Base-by-base conservation (phyloP, 2,329 filamentous ascomycete species). In the Sporothrix mexicana region DNA sequence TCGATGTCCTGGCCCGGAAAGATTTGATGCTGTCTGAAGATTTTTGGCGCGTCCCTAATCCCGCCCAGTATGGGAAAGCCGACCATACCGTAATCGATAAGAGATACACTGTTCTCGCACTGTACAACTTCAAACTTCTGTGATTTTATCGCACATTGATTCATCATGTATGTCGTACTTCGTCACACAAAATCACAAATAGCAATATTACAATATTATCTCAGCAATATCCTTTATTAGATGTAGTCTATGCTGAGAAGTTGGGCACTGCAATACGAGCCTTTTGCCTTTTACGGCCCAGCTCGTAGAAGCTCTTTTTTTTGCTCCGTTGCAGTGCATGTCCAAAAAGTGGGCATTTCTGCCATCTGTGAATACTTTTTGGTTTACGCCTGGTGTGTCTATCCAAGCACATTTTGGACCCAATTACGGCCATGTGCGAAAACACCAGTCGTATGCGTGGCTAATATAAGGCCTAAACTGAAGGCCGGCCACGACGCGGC, bases 31-130 rank as follows among this genome's bases (percentile, higher is more conserved):
- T 49, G 53, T 68, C 20, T 73, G 72, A 66, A 74, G 72, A 74
- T 69, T 74, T 74, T 73, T 74, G 71, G 72, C 71, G 73, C 62
- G 71, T 68, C 45, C 69, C 49, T 66, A 36, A 15, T 64, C 8
- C 30, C 36, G 55, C 49, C 57, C 36, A 10, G 41, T 47, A 47
- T 41, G 43, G 47, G 41, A 51, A 20, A 43, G 53, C 59, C 25
- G 51, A n/a, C 20, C 9, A 41, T 70, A 74, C 75, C 72, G 71
- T 79, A 78, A 80, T 79, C 77, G 77, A 79, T 78, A 79, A 75
- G 62, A 23, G 0, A 23, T 15, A 20, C 64, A 71, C 71, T 69
- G 67, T 71, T 1, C 6, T 0, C n/a, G 7, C 53, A 72, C 70
- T 59, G 70, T 72, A 5, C 8, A 36, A 13, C 23, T 20, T 64